Percentiles rank a stretch among this genome's conserved stretches.
Conservation (phyloP, 2,329 filamentous ascomycete genomes). For the Endoconidiophora polonica region DNA sequence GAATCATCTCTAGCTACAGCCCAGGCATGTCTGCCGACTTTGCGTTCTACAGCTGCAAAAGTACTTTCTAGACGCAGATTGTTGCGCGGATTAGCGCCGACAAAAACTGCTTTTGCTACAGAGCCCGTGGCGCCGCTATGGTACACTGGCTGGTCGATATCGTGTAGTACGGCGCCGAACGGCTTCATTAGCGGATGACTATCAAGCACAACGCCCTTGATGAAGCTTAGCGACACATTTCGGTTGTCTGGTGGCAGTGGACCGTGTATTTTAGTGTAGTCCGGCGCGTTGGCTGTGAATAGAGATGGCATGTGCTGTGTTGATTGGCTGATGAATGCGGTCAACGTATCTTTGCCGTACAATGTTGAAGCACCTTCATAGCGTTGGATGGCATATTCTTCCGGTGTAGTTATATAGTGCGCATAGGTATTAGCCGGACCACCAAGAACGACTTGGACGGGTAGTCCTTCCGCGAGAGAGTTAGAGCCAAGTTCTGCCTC, state of each 20-base stretch:
- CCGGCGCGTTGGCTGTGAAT: constrained; percentile 21
- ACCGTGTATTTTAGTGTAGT: constrained; percentile 24
- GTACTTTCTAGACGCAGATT: constrained; percentile 65
- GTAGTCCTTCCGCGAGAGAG: background rate
- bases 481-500: constrained; percentile 45
- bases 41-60: constrained; percentile 58
- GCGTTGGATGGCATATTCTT: constrained; percentile 56
- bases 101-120: constrained; percentile 42
- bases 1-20: constrained; percentile 48
- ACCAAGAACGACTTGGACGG: constrained; percentile 11
- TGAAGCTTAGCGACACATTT: constrained; percentile 60
- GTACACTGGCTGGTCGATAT: constrained; percentile 35
- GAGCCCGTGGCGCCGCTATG: constrained; percentile 40
- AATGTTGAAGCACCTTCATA: constrained; percentile 94
- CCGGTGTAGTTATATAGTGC: constrained; percentile 57
- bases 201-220: constrained; percentile 63
- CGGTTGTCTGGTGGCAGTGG: constrained; percentile 63
- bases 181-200: constrained; percentile 43
- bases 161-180: constrained; percentile 51
- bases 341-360: constrained; percentile 65
- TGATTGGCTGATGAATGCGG: constrained; percentile 77
- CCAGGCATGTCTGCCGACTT: constrained; percentile 36
- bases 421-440: constrained; percentile 53
- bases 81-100: constrained; percentile 81
- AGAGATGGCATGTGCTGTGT: constrained; percentile 36